Evolutionary conservation across 148 eudicot species (phyloP).

Genomic region (Chenopodium formosanum): DNA sequence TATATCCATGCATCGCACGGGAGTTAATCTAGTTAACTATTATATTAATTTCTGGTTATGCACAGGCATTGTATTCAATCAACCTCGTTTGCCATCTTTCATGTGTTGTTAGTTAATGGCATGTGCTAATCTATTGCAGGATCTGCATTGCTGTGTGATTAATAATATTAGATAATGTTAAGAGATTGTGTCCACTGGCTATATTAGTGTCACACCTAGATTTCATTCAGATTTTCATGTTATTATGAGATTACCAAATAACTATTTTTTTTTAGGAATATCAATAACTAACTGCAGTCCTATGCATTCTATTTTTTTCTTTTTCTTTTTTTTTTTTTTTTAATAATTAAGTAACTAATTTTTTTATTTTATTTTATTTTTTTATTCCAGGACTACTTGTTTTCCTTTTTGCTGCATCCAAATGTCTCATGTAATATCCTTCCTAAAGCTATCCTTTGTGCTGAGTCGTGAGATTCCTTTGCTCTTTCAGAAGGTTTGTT

Average conservation of each 20-base stretch:
- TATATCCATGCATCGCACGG: too few species aligned
- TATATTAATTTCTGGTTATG: too few species aligned
- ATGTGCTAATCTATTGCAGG: background rate
- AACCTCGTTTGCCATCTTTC: background rate
- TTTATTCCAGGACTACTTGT: constrained; percentile 40
- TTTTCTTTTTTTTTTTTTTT: too few species aligned
- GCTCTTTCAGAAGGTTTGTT: constrained; percentile 68
- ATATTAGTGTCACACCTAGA: background rate
- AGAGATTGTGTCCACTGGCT: background rate
- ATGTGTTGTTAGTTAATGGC: background rate
- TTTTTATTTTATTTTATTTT: background rate
- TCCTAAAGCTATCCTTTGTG: constrained; percentile 60
- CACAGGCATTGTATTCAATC: background rate
- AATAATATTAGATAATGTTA: background rate
- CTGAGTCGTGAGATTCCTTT: constrained; percentile 76
- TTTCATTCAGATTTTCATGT: background rate
- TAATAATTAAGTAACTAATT: too few species aligned
- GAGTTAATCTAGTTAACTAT: too few species aligned
- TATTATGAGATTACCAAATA: background rate
- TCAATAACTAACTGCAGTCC: background rate
- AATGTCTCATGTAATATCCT: constrained; percentile 40
- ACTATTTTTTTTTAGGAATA: constrained; percentile 2
- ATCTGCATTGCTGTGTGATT: background rate
- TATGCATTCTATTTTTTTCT: constrained; percentile 4
- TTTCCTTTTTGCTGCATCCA: constrained; percentile 45